phyloP scores from a whole-genome alignment of 2,329 filamentous ascomycete genomes.

The Pestalotiopsis sp. region DNA sequence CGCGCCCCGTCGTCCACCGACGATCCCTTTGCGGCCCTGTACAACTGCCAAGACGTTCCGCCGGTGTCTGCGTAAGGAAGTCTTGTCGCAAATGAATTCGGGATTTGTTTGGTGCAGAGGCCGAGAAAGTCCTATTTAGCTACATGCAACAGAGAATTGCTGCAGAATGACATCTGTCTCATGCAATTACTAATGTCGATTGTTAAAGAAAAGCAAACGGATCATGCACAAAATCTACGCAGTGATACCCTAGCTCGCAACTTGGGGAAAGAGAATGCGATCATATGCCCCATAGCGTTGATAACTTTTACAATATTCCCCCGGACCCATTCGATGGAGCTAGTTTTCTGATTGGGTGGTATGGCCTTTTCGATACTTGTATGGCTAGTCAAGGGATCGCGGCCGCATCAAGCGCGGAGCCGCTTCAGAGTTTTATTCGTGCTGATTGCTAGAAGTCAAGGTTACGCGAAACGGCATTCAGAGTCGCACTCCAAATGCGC shows the following conservation, averaged over 20 bases:
- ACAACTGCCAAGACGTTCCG: not conserved
- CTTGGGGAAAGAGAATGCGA: not conserved
- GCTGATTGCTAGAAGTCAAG: not conserved
- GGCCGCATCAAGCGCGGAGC: not conserved
- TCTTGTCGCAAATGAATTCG: not conserved
- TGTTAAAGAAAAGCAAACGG: not conserved
- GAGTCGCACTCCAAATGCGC: not conserved
- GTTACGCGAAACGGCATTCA: not conserved
- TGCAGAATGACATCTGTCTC: no score
- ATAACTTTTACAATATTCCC: not conserved
- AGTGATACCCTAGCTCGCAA: not conserved
- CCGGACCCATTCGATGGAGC: not conserved
- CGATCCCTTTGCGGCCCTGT: constrained; percentile 3
- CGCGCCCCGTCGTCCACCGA: not conserved
- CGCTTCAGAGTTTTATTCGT: not conserved
- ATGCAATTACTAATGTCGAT: not conserved
- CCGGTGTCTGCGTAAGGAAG: constrained; percentile 20
- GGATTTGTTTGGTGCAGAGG: not conserved
- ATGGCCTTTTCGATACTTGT: not conserved
- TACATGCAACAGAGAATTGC: no score
- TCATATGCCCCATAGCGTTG: not conserved
- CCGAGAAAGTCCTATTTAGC: not conserved
- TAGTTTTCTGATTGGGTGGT: not conserved
- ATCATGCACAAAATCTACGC: not conserved
- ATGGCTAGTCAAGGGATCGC: not conserved